phyloP scores from a whole-genome alignment of 257 asterid species.

The Petunia secreta region DNA sequence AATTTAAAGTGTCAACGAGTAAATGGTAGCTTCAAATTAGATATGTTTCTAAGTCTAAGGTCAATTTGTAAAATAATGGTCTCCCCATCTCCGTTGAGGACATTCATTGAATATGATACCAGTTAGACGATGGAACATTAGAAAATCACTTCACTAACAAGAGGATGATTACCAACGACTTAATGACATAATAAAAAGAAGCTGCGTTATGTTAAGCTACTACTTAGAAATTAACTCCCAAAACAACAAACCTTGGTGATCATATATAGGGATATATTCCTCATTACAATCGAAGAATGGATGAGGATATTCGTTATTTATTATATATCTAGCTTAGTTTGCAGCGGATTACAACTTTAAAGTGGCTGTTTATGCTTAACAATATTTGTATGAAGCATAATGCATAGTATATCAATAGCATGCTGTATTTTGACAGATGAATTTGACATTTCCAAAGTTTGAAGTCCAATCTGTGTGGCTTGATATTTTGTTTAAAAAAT shows the following conservation, averaged over 20 bases:
- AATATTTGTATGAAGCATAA: background rate
- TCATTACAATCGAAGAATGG: conserved; percentile 37
- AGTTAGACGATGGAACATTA: background rate
- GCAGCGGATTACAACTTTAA: conserved; percentile 35
- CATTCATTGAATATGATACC: background rate
- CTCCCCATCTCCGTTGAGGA: background rate
- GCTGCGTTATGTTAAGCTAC: background rate
- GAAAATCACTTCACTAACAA: background rate
- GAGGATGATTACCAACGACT: too few species aligned
- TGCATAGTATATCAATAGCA: background rate
- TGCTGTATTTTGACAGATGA: background rate
- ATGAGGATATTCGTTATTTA: conserved; percentile 39
- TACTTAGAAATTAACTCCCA: background rate
- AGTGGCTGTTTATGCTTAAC: conserved; percentile 26
- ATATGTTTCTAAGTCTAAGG: background rate
- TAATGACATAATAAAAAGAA: background rate
- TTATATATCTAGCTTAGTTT: conserved; percentile 34
- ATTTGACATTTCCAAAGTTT: background rate
- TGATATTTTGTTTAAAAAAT: background rate
- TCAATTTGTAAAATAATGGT: too few species aligned
- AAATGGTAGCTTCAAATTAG: background rate
- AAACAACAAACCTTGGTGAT: conserved; percentile 24
- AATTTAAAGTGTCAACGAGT: too few species aligned
- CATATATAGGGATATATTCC: conserved; percentile 30
- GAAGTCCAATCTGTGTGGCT: conserved; percentile 11